Conservation (phyloP, 2,329 filamentous ascomycete species). For the Talaromyces sp. region DNA sequence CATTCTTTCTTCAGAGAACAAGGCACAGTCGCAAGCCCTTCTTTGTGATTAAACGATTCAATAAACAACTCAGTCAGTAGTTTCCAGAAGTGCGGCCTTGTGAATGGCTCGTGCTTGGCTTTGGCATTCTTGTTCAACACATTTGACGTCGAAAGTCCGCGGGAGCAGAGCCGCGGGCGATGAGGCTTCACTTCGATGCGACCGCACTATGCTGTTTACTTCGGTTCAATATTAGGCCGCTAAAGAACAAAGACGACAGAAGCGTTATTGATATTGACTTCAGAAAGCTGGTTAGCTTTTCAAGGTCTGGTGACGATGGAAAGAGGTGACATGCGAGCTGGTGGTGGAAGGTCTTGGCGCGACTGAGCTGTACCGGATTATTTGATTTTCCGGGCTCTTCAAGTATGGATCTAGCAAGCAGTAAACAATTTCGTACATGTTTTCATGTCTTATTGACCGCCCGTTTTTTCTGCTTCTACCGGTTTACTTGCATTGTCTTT, state of each 20-base stretch:
- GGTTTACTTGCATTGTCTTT: not conserved
- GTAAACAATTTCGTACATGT: not conserved
- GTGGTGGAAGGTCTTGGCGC: slow-evolving; percentile 6
- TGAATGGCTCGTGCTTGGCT: not conserved
- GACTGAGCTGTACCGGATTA: slow-evolving; percentile 7
- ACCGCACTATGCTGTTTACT: not conserved
- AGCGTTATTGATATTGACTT: not conserved
- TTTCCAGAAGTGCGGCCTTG: not conserved
- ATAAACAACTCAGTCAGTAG: not conserved
- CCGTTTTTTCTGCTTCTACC: not conserved
- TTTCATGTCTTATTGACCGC: not conserved
- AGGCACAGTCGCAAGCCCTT: slow-evolving; percentile 2
- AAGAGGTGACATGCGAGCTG: slow-evolving; percentile 4
- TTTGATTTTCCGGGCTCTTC: not conserved
- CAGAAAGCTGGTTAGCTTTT: not conserved
- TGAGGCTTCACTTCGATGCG: not conserved
- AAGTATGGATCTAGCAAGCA: not conserved
- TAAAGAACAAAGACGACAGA: not conserved
- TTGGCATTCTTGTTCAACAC: slow-evolving; percentile 3
- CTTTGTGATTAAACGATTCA: not conserved
- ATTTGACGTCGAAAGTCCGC: not conserved
- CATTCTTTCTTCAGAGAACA: slow-evolving; percentile 26
- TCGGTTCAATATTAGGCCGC: not conserved
- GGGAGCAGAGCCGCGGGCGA: not conserved
- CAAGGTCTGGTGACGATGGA: not conserved